These are phyloP conservation scores for Zopfochytrium polystomum DNA, from an alignment of 371 early-diverging fungal genomes.

Conservation along the genomic window DNA sequence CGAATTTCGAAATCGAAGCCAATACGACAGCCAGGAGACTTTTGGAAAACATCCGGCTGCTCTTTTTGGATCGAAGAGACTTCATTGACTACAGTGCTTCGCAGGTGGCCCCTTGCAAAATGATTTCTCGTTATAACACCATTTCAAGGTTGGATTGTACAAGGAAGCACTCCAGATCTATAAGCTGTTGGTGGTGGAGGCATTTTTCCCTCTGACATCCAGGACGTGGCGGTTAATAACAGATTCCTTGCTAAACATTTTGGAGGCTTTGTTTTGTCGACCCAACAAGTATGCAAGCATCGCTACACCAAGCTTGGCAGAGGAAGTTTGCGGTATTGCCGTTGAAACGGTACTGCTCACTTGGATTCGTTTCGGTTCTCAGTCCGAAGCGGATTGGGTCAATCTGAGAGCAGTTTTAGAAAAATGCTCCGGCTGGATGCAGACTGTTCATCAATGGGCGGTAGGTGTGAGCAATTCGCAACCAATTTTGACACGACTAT, in stretches of 20 bases:
- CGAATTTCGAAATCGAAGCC: constrained; percentile 3
- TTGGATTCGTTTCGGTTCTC: constrained; percentile 37
- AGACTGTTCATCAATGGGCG: constrained; percentile 36
- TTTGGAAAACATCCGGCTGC: constrained; percentile 35
- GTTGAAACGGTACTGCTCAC: constrained; percentile 37
- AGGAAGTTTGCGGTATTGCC: constrained; percentile 32
- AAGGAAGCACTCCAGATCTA: constrained; percentile 22
- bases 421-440: constrained; percentile 31
- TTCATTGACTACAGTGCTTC: constrained; percentile 31
- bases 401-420: constrained; percentile 23
- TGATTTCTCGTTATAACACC: background rate
- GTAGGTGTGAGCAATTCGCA: constrained; percentile 13
- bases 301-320: constrained; percentile 15
- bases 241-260: constrained; percentile 31
- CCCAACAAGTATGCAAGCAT: constrained; percentile 30
- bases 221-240: constrained; percentile 36
- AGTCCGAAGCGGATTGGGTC: constrained; percentile 34
- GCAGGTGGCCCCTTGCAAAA: constrained; percentile 22
- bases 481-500: background rate
- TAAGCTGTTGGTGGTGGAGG: constrained; percentile 18
- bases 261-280: constrained; percentile 28
- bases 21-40: constrained; percentile 33
- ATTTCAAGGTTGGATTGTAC: constrained; percentile 15
- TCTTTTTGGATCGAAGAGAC: constrained; percentile 36
- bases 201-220: constrained; percentile 5